phyloP scores from a whole-genome alignment of 495 filamentous ascomycete genomes.

The Haplographium delicatum region DNA sequence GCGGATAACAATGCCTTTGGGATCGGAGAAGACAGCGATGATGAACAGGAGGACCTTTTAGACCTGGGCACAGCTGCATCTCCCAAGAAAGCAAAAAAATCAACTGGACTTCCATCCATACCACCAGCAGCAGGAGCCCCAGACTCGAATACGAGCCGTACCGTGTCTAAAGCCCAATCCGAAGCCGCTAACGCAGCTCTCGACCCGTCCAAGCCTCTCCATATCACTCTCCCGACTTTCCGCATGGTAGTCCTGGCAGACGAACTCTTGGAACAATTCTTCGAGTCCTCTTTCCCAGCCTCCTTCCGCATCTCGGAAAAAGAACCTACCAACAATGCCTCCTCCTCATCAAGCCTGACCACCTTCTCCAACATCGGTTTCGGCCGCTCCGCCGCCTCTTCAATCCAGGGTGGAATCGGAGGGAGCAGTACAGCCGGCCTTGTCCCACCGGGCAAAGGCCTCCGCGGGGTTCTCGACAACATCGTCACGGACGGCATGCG shows the following conservation, averaged over 20 bases:
- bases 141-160: constrained; percentile 13
- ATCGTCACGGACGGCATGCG: constrained; percentile 96
- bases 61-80: constrained; percentile 32
- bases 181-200: constrained; percentile 79
- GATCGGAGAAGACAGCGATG: constrained; percentile 72
- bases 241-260: constrained; percentile 97
- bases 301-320: constrained; percentile 54
- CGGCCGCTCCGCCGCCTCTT: constrained; percentile 31
- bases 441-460: constrained; percentile 59
- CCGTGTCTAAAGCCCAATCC: constrained; percentile 48
- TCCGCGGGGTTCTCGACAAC: constrained; percentile 90
- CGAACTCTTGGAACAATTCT: constrained; percentile 92
- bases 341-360: constrained; percentile 58
- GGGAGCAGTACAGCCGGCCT: constrained; percentile 33
- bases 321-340: constrained; percentile 30
- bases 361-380: constrained; percentile 71
- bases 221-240: constrained; percentile 97
- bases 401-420: constrained; percentile 24
- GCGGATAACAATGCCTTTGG: constrained; percentile 56
- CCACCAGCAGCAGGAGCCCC: constrained; percentile 2
- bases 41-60: constrained; percentile 62
- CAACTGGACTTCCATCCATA: constrained; percentile 12
- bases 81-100: constrained; percentile 17
- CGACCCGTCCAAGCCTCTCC: constrained; percentile 84
- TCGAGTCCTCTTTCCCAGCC: constrained; percentile 72